Base-by-base conservation (phyloP, 164 flowering plant species). In the Liquidambar formosana region DNA sequence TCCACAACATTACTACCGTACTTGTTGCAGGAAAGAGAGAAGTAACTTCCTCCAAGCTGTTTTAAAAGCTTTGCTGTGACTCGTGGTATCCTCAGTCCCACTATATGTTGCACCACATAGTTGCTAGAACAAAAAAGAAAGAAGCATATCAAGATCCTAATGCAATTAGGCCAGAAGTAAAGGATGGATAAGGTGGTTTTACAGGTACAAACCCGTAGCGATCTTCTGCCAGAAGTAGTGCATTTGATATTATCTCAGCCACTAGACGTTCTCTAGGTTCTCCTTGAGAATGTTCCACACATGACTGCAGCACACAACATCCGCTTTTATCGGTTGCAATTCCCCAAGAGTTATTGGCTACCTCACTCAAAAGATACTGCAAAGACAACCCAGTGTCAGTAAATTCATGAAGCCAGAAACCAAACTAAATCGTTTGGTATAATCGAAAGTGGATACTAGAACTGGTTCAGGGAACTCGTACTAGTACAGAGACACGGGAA, bases 1-100 rank as follows among this genome's bases (percentile, higher is more conserved):
- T 87, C 82, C 45, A 87, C 91, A n/a, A 87, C 91, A 73, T 85
- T 74, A 63, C 87, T 83, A 0, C 87, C 83, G 60, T 71, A 79
- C 57, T 83, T 84, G 15, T 80, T 76, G 71, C 71, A 67, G 33
- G 90, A 73, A 5, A 86, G 80, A 16, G 68, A 45, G 14, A 44
- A 61, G 62, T 26, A 84, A 56, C 27, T 63, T 15, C 86, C 87
- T 41, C 52, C 38, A 23, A 86, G 73, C 28, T 75, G 76, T 21
- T 57, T 66, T 22, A 81, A 57, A 25, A 84, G 69, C 48, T 44
- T 44, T 9, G 58, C 57, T 1, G 79, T 76, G 46, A 71, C 53
- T n/a, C 58, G 19, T 56, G 72, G 70, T 3, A 60, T 68, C 52
- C 18, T 71, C 63, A 81, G n/a, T 4, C 25, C 76, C 43, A 83